Percentiles rank a stretch among this genome's conserved stretches.
phyloP scores from a whole-genome alignment of 2,329 filamentous ascomycete species.

The Venturia aucupariae region DNA sequence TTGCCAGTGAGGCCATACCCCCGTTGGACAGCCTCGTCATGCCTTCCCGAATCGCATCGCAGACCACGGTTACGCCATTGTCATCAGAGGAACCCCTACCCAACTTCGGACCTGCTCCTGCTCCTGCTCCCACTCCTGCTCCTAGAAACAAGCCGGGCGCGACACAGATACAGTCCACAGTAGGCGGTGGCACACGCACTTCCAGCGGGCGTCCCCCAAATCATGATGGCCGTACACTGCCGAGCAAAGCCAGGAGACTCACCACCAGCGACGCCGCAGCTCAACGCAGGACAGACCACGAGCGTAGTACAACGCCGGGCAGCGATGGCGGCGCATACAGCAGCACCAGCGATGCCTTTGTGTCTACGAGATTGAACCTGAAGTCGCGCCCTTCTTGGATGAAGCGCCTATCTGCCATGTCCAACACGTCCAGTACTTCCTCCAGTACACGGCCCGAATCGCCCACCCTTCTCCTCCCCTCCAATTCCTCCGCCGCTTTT shows the following conservation, averaged over 20 bases:
- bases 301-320: conserved; percentile 4
- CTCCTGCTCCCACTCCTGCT: not conserved
- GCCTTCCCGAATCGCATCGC: conserved; percentile 4
- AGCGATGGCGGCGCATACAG: conserved; percentile 7
- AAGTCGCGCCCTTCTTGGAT: conserved; percentile 54
- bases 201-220: not conserved
- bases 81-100: not conserved
- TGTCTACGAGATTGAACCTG: conserved; percentile 10
- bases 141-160: not conserved
- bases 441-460: conserved; percentile 59
- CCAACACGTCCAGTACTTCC: conserved; percentile 39
- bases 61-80: conserved; percentile 8
- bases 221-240: conserved; percentile 12
- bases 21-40: conserved; percentile 9
- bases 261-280: conserved; percentile 10
- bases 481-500: conserved; percentile 45
- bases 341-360: conserved; percentile 8
- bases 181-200: not conserved
- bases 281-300: conserved; percentile 12
- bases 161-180: not conserved
- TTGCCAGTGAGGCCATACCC: not conserved
- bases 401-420: conserved; percentile 57
- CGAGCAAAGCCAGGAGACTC: conserved; percentile 11
- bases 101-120: not conserved
- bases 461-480: conserved; percentile 55